Evolutionary conservation across 2,329 filamentous ascomycete genomes (phyloP), one percentile per base, ranked within the genome.

Genomic region (Didymella segeticola): DNA sequence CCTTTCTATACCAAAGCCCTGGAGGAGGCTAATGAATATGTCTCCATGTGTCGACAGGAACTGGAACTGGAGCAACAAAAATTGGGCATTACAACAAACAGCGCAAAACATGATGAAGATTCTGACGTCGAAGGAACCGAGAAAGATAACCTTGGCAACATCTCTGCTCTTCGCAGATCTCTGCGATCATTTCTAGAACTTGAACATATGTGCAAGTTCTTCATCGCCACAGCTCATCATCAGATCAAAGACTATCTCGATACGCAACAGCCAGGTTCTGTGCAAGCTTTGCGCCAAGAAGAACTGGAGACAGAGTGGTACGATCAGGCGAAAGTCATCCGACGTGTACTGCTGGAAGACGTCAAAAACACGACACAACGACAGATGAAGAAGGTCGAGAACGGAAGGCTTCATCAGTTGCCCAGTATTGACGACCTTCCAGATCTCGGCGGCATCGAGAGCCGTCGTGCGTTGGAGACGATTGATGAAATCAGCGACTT

Each of bases 121-220:
- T 70, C 46, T 15, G 65, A 67, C n/a, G 54, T 68, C 3, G 75
- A 77, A 31, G 71, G 75, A 68, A 30, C 71, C 73, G 49, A 73
- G 58, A 60, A 76, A 34, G 73, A 71, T 50, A 77, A 76, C 30
- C 59, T 68, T 10, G 74, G 71, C 19, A 82, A 82, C 15, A 63
- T 90, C 20, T 79, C 82, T 42, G 81, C 85, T 30, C 81, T 83
- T 43, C 85, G 87, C 27, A 84, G 87, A 47, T 83, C 86, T 36
- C 78, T 97, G 19, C 87, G 91, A 9, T 82, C 80, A 17, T 87
- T 90, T 2, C 78, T 96, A 15, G 91, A 96, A 68, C 75, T 96
- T 36, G 83, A 93, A 56, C 93, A 97, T 70, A 86, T 88, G 60
- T 91, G 89, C 25, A 81, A 86, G 1, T 97, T 97, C 76, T 96